Conservation (phyloP, 1,139 yeast genomes). For the Wickerhamiella pararugosa region DNA sequence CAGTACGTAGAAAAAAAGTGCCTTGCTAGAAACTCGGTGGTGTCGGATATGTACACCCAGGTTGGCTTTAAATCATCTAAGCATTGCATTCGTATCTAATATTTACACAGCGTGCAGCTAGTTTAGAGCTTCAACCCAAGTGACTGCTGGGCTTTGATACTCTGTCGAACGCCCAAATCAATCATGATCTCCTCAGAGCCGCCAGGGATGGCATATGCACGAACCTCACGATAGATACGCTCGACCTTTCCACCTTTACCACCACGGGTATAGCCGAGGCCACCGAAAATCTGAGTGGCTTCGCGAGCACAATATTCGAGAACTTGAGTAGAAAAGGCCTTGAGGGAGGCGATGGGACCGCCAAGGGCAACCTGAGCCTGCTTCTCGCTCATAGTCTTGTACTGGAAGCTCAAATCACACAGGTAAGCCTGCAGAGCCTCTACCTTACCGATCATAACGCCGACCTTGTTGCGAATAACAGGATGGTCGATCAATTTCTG, state of each 20-base stretch:
- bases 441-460: slow-evolving; percentile 28
- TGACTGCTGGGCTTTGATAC: slow-evolving; percentile 27
- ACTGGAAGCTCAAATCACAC: slow-evolving; percentile 26
- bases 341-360: slow-evolving; percentile 32
- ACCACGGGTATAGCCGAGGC: slow-evolving; percentile 31
- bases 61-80: no score
- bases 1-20: no score
- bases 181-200: slow-evolving; percentile 34
- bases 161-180: slow-evolving; percentile 29
- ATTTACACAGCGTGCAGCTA: neutral
- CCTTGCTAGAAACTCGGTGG: no score
- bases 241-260: slow-evolving; percentile 32
- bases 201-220: slow-evolving; percentile 33
- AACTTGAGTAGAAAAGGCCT: slow-evolving; percentile 30
- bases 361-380: slow-evolving; percentile 25
- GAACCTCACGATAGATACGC: slow-evolving; percentile 30
- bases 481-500: slow-evolving; percentile 29
- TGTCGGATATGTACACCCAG: no score
- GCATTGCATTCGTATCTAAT: no score
- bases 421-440: slow-evolving; percentile 29
- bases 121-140: slow-evolving; percentile 28
- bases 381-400: slow-evolving; percentile 21
- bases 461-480: slow-evolving; percentile 31
- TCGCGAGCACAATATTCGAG: slow-evolving; percentile 32
- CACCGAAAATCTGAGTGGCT: slow-evolving; percentile 33